Percentiles rank a stretch among this genome's conserved stretches.
phyloP scores from a whole-genome alignment of 1,139 yeast genomes.

The Eremothecium coryli region DNA sequence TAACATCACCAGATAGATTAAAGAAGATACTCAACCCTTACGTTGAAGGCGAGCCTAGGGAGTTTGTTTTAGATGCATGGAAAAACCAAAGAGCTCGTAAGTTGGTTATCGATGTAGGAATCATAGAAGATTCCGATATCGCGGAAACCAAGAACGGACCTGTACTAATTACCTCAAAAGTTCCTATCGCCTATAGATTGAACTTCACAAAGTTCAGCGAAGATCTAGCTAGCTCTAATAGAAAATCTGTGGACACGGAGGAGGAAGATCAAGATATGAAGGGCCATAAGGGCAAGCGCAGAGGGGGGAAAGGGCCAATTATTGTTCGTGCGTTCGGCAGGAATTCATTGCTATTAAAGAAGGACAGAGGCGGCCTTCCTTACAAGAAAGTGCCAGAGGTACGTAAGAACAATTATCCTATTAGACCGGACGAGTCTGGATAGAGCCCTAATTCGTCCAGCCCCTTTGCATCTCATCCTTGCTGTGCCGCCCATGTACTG shows the following conservation, averaged over 20 bases:
- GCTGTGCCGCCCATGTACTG: slow-evolving; percentile 2
- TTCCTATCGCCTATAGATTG: slow-evolving; percentile 18
- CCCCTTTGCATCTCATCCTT: slow-evolving; percentile 3
- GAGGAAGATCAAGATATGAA: slow-evolving; percentile 13
- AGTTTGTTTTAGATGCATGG: slow-evolving; percentile 17
- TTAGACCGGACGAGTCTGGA: slow-evolving; percentile 14
- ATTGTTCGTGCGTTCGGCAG: slow-evolving; percentile 30
- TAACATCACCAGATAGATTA: slow-evolving; percentile 24
- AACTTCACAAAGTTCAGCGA: slow-evolving; percentile 23
- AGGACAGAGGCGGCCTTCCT: slow-evolving; percentile 31
- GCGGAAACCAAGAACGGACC: slow-evolving; percentile 26
- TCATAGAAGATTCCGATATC: slow-evolving; percentile 22
- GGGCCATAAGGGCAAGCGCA: slow-evolving; percentile 8
- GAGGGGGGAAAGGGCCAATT: slow-evolving; percentile 16
- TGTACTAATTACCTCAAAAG: slow-evolving; percentile 19
- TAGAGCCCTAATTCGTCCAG: background rate
- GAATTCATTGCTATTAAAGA: slow-evolving; percentile 24
- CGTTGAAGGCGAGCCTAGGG: slow-evolving; percentile 30
- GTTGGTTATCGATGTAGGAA: slow-evolving; percentile 10
- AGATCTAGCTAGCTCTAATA: slow-evolving; percentile 21
- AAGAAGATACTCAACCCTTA: slow-evolving; percentile 29
- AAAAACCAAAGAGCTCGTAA: slow-evolving; percentile 15
- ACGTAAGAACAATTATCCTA: slow-evolving; percentile 24
- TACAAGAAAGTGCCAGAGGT: slow-evolving; percentile 29
- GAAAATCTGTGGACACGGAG: slow-evolving; percentile 24